These are phyloP conservation scores for Ambrosiella xylebori DNA, from an alignment of 2,329 filamentous ascomycete species.

Conservation along the genomic window DNA sequence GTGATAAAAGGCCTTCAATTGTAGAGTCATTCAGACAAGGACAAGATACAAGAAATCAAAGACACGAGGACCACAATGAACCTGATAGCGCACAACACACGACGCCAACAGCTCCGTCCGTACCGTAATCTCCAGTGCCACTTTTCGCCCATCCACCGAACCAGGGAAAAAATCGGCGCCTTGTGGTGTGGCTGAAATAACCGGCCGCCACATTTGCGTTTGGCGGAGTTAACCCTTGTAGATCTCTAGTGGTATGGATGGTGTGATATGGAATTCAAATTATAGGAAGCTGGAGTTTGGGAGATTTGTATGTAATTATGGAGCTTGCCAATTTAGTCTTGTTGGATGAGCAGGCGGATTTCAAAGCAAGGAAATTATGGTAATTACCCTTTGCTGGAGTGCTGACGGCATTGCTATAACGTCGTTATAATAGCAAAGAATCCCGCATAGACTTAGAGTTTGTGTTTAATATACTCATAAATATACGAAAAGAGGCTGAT, in stretches of 20 bases:
- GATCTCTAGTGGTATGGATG: neutral
- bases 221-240: conserved; percentile 8
- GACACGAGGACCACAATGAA: neutral
- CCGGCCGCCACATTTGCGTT: conserved; percentile 4
- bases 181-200: conserved; percentile 6
- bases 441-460: neutral
- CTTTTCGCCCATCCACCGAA: conserved; percentile 1
- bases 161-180: conserved; percentile 5
- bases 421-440: neutral
- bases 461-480: too few species aligned
- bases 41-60: neutral
- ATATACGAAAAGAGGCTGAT: too few species aligned
- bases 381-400: neutral
- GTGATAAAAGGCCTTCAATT: neutral
- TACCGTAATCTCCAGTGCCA: neutral
- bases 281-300: neutral
- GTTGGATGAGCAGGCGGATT: neutral
- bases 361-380: neutral
- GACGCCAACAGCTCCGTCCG: neutral
- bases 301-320: neutral
- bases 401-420: neutral
- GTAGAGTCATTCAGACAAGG: neutral
- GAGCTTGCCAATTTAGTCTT: neutral
- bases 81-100: neutral
- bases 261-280: neutral